Base-by-base conservation (phyloP, 108 stramenopile species). In the Cylindrotheca fusiformis region DNA sequence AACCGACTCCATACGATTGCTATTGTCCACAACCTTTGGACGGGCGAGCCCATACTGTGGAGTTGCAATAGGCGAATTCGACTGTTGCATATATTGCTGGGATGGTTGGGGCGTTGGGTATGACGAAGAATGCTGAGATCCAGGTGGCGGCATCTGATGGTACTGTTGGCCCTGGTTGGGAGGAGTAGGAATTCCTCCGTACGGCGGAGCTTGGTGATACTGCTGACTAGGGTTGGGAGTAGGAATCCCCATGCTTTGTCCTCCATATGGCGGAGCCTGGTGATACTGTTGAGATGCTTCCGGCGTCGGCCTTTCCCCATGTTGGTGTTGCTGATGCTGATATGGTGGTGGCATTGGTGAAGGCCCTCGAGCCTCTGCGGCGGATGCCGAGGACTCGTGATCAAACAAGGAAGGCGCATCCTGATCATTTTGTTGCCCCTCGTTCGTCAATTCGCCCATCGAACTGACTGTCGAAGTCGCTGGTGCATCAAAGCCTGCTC, bases 1-100 rank as follows among this genome's bases (percentile, higher is more conserved):
- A 17, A 50, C 51, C 0, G 75, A 65, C 18, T 48, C 45, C 10
- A 57, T 32, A 12, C 58, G 55, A n/a, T 31, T 27, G 58, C 65
- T 57, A 14, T 19, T 18, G 2, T 27, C 53, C 22, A 54, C 20
- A 22, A 30, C 63, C n/a, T n/a, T 21, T 0, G 71, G 57, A 0
- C 63, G 71, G 18, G 17, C 33, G 4, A 57, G 19, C 6, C 36
- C 36, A 14, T 41, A 41, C 22, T 58, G 48, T 5, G 69, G 69
- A 19, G 36, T 72, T 19, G 48, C 55, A 3, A 63, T 46, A 47
- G 65, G 54, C 26, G 61, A 6, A 21, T 46, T 17, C 19, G 54
- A 5, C 55, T 47, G 46, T 55, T 8, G 24, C n/a, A 56, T 20
- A n/a, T 28, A 23, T 3, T 30, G 55, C 22, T 62, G 60, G 6